Base-by-base conservation (phyloP, 2,329 filamentous ascomycete species). In the Aspergillus transmontanensis region DNA sequence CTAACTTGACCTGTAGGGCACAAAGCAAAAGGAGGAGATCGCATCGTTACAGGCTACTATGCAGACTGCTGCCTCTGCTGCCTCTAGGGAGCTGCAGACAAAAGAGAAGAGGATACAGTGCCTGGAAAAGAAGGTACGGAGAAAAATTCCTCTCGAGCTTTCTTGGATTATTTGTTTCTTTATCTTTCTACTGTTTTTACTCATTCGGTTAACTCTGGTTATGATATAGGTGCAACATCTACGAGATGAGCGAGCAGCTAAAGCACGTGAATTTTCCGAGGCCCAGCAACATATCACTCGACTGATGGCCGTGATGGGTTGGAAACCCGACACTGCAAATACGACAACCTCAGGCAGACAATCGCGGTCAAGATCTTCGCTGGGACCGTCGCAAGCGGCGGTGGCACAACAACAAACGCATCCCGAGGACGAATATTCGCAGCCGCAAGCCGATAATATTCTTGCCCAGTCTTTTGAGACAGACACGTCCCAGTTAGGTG, bases 261-360 rank as follows among this genome's bases (percentile, higher is more conserved):
- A 79, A 64, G 75, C 76, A 23, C 73, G 75, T 11, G 76, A 79
- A 60, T 78, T 79, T 41, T 76, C 74, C 1, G 76, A 78, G 61
- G 77, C 76, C 1, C 77, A 78, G 58, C 74, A 79, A 59, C 75
- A 79, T 53, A 79, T 78, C 26, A 68, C 73, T 16, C 72, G 75
- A 14, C 62, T 79, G 5, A 79, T 79, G 76, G 69, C 67, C 19
- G 75, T 79, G 1, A 79, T 78, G 76, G 76, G 75, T 1, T 76
- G 78, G 58, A 70, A 72, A 6, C 62, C 71, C 5, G 68, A 72
- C 2, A 32, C 68, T 12, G 60, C 59, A 46, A 67, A 68, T 19
- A 57, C 65, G 45, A 59, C 62, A 45, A 6, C 57, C 34, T 57
- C 64, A 26, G 66, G 53, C 57, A 69, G 67, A 68, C 68, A 69